Percentiles rank a stretch among this genome's conserved stretches.
Evolutionary conservation across 139 green algal genomes (phyloP).

Genomic region (Coelastrella sp.): DNA sequence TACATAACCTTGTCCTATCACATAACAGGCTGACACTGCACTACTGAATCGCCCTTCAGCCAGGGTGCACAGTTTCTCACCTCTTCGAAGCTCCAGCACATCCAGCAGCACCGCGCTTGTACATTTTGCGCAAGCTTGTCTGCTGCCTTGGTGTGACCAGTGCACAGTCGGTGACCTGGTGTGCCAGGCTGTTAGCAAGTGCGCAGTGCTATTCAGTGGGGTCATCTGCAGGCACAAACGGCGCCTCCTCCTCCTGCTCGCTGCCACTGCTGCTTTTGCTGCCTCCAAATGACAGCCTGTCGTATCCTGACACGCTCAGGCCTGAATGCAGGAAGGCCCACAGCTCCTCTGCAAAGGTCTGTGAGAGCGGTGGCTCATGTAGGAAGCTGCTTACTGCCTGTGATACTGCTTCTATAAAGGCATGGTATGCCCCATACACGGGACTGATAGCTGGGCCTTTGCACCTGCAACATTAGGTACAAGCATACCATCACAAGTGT

Average conservation of each 20-base stretch:
- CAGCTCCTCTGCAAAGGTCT: background rate
- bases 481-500: background rate
- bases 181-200: too few species aligned
- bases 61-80: too few species aligned
- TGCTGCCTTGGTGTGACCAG: too few species aligned
- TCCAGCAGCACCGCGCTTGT: too few species aligned
- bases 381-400: background rate
- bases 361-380: background rate
- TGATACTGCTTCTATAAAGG: background rate
- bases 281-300: slow-evolving; percentile 19
- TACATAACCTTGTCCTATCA: too few species aligned
- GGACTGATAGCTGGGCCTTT: background rate
- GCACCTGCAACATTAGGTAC: background rate
- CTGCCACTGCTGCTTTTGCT: background rate
- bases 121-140: too few species aligned
- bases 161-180: too few species aligned
- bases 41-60: too few species aligned
- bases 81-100: too few species aligned
- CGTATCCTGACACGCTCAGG: slow-evolving; percentile 6
- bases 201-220: background rate
- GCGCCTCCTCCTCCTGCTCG: too few species aligned
- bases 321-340: slow-evolving; percentile 43
- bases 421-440: background rate
- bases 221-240: background rate
- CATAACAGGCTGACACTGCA: too few species aligned